phyloP scores from a whole-genome alignment of 768 basidiomycete species.

The Amanita rubescens region DNA sequence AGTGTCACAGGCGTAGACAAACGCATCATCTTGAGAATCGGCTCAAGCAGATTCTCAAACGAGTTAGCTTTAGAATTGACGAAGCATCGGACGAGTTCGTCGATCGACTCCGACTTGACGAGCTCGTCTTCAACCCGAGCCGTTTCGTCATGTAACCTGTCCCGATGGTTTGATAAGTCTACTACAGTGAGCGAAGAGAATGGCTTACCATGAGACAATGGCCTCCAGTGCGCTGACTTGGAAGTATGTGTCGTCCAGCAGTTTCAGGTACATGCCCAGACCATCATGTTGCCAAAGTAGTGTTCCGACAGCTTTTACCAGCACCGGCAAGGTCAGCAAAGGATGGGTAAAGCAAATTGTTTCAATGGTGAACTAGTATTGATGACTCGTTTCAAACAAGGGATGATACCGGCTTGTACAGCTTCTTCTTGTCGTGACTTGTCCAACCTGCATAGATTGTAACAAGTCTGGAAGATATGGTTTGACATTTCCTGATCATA shows the following conservation, averaged over 20 bases:
- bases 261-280: conserved; percentile 68
- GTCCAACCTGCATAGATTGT: conserved; percentile 91
- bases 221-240: conserved; percentile 90
- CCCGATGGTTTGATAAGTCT: neutral
- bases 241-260: conserved; percentile 83
- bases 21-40: conserved; percentile 87
- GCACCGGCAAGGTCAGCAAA: conserved; percentile 96
- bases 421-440: conserved; percentile 96
- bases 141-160: conserved; percentile 92
- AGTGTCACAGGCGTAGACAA: conserved; percentile 69
- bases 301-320: conserved; percentile 85
- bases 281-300: conserved; percentile 93
- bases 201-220: conserved; percentile 74
- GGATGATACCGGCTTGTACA: conserved; percentile 91
- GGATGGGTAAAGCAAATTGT: conserved; percentile 93
- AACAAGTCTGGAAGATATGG: conserved; percentile 95
- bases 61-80: conserved; percentile 80
- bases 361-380: conserved; percentile 86
- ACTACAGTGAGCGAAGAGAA: neutral
- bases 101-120: conserved; percentile 54
- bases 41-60: conserved; percentile 89
- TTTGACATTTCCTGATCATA: conserved; percentile 86
- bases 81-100: conserved; percentile 71
- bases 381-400: conserved; percentile 84
- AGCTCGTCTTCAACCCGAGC: conserved; percentile 89